phyloP scores from a whole-genome alignment of 139 green algal genomes.

The Yamagishiella unicocca region DNA sequence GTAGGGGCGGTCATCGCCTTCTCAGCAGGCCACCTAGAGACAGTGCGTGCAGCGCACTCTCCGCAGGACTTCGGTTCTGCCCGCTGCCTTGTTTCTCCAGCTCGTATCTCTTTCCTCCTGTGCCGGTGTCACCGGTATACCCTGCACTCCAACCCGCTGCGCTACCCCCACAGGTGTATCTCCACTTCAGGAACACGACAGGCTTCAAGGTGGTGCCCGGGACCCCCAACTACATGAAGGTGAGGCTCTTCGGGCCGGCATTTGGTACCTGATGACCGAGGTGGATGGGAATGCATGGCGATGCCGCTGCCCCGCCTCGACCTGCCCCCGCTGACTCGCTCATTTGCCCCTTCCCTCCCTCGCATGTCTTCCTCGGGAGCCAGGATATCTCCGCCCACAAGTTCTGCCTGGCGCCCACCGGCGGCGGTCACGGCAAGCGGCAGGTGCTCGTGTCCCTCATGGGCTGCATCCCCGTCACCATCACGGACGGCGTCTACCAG shows the following conservation, averaged over 20 bases:
- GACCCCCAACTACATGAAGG: conserved; percentile 17
- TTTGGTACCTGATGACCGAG: background rate
- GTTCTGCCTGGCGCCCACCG: conserved; percentile 59
- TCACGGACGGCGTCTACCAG: conserved; percentile 51
- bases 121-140: background rate
- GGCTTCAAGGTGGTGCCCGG: conserved; percentile 38
- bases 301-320: background rate
- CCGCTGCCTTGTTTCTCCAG: background rate
- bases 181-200: conserved; percentile 51
- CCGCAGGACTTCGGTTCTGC: too few species aligned
- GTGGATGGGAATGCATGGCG: background rate
- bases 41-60: too few species aligned
- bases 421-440: conserved; percentile 60
- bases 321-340: background rate
- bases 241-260: background rate
- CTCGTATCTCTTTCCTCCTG: background rate
- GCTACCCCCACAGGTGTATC: conserved; percentile 44
- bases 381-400: conserved; percentile 38
- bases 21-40: background rate
- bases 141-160: background rate
- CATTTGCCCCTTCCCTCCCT: background rate
- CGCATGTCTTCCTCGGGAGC: background rate
- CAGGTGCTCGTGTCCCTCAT: conserved; percentile 57
- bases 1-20: background rate
- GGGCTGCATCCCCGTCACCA: conserved; percentile 57